These are phyloP conservation scores for Plantago ovata DNA, from an alignment of 257 asterid species.

Conservation along the genomic window DNA sequence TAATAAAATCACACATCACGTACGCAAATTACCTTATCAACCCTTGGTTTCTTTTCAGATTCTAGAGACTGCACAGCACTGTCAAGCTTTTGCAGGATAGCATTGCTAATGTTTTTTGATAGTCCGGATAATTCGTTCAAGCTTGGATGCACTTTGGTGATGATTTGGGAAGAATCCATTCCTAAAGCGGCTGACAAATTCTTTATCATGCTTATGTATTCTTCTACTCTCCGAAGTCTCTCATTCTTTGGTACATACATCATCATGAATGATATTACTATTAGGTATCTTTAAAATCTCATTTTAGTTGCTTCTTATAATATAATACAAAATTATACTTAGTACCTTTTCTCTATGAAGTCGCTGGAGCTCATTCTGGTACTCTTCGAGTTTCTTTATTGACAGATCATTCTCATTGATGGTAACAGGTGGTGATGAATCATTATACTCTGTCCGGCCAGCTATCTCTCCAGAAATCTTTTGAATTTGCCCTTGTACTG, in stretches of 20 bases:
- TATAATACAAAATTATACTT: slow-evolving; percentile 12
- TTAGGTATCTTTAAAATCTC: slow-evolving; percentile 11
- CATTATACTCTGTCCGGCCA: slow-evolving; percentile 69
- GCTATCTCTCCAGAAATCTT: slow-evolving; percentile 86
- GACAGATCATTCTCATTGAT: slow-evolving; percentile 82
- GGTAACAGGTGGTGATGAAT: slow-evolving; percentile 45
- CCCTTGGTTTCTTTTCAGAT: slow-evolving; percentile 70
- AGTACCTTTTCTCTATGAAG: slow-evolving; percentile 93
- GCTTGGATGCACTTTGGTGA: slow-evolving; percentile 98
- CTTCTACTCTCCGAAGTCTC: slow-evolving; percentile 85
- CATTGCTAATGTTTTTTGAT: slow-evolving; percentile 84
- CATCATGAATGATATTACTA: slow-evolving; percentile 9
- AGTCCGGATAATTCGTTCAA: slow-evolving; percentile 85
- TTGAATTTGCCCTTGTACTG: slow-evolving; percentile 73
- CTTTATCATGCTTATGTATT: slow-evolving; percentile 55
- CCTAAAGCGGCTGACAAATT: slow-evolving; percentile 74
- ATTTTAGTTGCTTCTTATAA: not conserved
- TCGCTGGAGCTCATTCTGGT: slow-evolving; percentile 83
- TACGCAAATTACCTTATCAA: slow-evolving; percentile 55
- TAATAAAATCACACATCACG: not conserved
- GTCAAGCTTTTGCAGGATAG: slow-evolving; percentile 65
- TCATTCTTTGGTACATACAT: slow-evolving; percentile 48
- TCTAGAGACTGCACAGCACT: slow-evolving; percentile 72
- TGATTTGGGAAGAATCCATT: slow-evolving; percentile 83
- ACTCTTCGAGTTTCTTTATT: slow-evolving; percentile 72